A percentile compares a stretch with the other conserved stretches of the same genome.
Evolutionary conservation across 805 yeast species (phyloP).

Genomic region (Kodamaea nitidulidarum): DNA sequence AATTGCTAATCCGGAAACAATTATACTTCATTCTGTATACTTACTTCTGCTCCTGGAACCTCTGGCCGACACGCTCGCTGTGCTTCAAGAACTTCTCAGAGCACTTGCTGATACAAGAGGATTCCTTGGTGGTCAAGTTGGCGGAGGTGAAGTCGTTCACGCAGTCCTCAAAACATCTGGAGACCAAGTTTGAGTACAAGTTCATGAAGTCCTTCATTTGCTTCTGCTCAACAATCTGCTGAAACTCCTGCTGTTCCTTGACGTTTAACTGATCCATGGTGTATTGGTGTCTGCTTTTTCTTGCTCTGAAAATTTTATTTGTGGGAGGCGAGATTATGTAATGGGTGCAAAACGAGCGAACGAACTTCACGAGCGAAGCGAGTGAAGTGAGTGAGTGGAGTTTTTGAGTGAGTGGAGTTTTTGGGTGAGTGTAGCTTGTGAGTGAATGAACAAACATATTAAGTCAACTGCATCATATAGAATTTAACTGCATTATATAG

Average conservation of each 20-base stretch:
- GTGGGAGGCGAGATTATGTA: slow-evolving; percentile 9
- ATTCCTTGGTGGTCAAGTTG: slow-evolving; percentile 80
- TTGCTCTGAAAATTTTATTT: slow-evolving; percentile 8
- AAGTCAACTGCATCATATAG: too few relatives aligned
- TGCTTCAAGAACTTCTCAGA: slow-evolving; percentile 97
- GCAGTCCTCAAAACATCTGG: slow-evolving; percentile 96
- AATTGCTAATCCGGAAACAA: too few relatives aligned
- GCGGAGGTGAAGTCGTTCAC: slow-evolving; percentile 97
- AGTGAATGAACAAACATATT: too few relatives aligned
- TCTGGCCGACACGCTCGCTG: slow-evolving; percentile 95
- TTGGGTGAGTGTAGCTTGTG: too few relatives aligned
- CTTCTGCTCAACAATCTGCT: slow-evolving; percentile 90
- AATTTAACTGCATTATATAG: too few relatives aligned
- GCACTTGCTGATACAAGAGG: slow-evolving; percentile 81
- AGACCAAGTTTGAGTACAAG: slow-evolving; percentile 88
- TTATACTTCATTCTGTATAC: slow-evolving; percentile 14
- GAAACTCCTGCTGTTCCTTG: slow-evolving; percentile 95
- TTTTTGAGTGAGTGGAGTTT: too few relatives aligned
- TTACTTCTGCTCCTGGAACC: slow-evolving; percentile 96
- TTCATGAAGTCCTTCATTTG: slow-evolving; percentile 99
- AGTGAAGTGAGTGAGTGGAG: too few relatives aligned
- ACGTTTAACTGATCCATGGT: slow-evolving; percentile 89
- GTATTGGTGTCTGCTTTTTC: slow-evolving; percentile 2
- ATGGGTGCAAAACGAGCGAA: slow-evolving; percentile 1
- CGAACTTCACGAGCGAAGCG: background rate